Conservation (phyloP, 305 asterid genomes). For the Withania somnifera region DNA sequence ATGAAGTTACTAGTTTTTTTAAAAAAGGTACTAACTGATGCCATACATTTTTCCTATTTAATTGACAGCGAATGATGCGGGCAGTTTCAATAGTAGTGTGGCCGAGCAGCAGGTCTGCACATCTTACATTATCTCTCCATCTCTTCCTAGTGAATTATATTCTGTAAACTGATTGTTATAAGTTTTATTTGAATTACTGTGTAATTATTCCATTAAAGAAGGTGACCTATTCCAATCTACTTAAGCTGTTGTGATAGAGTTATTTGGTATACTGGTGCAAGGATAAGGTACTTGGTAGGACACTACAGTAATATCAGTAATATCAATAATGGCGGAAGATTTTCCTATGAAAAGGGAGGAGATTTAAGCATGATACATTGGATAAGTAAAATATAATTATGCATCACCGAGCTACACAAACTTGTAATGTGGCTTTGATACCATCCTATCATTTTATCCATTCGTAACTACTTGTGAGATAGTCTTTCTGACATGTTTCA, state of each 20-base stretch:
- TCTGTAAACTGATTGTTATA: background rate
- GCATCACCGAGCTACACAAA: background rate
- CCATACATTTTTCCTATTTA: slow-evolving; percentile 2
- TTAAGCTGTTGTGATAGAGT: background rate
- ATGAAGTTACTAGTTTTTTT: no score
- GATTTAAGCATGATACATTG: background rate
- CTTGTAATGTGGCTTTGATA: background rate
- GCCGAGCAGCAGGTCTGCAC: slow-evolving; percentile 81
- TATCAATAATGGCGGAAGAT: background rate
- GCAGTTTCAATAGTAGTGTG: slow-evolving; percentile 94
- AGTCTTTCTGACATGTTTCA: background rate
- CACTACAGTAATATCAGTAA: background rate
- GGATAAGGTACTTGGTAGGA: background rate
- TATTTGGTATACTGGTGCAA: background rate
- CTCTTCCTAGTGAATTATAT: background rate
- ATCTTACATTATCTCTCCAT: background rate
- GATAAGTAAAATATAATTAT: background rate
- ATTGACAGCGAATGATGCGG: slow-evolving; percentile 82
- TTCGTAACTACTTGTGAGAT: background rate
- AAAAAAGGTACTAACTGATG: no score
- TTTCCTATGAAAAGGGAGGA: background rate
- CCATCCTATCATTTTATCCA: background rate
- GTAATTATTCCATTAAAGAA: background rate
- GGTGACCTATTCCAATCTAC: background rate
- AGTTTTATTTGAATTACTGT: background rate